Evolutionary conservation across 192 early-diverging fungal species (phyloP), one percentile per base, ranked within the genome.

Genomic region (Umbelopsis ramanniana): DNA sequence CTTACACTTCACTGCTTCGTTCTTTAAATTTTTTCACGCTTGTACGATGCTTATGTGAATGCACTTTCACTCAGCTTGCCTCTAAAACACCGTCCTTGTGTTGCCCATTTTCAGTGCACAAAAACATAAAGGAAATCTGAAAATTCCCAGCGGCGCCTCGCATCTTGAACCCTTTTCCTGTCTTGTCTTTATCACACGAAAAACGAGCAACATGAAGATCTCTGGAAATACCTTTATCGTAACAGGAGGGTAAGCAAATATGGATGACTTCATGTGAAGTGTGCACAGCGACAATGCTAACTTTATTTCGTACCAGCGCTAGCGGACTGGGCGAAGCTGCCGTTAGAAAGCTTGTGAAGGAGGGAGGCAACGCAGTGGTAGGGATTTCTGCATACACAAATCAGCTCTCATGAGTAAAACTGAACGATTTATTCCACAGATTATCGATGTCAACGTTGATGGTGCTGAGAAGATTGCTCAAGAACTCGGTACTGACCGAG

Each of bases 321-420:
- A 71, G 76, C 37, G 76, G 76, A 17, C 57, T 78, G 3, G 76
- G 76, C 7, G 50, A 71, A 57, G 38, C 66, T 3, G 52, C 47
- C 0, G 67, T 71, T 1, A 68, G 48, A 19, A 35, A 55, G 14
- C 33, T 78, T 38, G 52, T 78, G 5, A 37, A 46, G 2, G n/a
- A 63, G 21, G 72, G 63, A 21, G 72, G 40, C 29, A 24, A 70
- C 63, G 72, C 73, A 33, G 46, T 43, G 11, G 76, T 73, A 60
- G 69, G 68, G 21, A 24, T 11, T 8, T 14, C 1, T 26, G 1
- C 2, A 3, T 22, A 52, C n/a, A 14, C 22, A 2, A 26, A 10
- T 26, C 17, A 22, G 12, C 6, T 52, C 50, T 6, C 1, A 60
- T 29, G 19, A 45, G 19, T 11, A 21, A 11, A 45, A 40, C 6